Base-by-base conservation (phyloP, 345 rosid genomes). In the Melaleuca quinquenervia region DNA sequence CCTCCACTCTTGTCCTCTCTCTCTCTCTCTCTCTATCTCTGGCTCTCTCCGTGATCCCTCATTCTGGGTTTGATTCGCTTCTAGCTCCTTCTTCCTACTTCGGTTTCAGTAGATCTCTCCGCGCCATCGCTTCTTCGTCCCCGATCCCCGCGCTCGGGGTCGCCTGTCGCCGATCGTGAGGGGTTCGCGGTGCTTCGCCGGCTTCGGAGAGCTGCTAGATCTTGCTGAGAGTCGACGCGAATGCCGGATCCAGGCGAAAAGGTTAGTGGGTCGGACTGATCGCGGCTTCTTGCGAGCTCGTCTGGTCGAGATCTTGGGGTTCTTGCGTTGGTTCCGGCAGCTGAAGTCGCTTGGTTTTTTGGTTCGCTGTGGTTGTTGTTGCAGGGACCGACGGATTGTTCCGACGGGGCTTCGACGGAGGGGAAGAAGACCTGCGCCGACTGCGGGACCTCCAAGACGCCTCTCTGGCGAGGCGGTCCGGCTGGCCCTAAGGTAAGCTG, bases 391-490 rank as follows among this genome's bases (percentile, higher is more conserved):
- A 85, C 85, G 85, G 32, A 75, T 5, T 52, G 53, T 62, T 82
- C 85, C 27, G 87, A 80, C 27, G 87, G 56, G 26, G 76, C 54
- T 6, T 87, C 85, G 75, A 83, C 45, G 64, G 88, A 87, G 48
- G 82, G 50, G 56, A 90, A 89, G 88, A 92, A 90, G 83, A 88
- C 90, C 21, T 92, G 93, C 74, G 91, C 90, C 44, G 90, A 92
- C 80, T 92, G 93, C 60, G 93, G 93, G 7, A 92, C 93, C 26
- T 48, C 92, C 22, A 92, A 92, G 87, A 92, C 93, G 52, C 93
- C 93, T 26, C 89, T 92, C 6, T 92, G 93, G 93, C 86, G 93
- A 56, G 92, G 92, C 18, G 93, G 93, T 14, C 93, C 93, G 6
- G 91, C 93, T 32, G 93, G 93, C 3, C 93, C 93, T 20, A 92